These are phyloP conservation scores for Yamadazyma songkhlaensis DNA, from an alignment of 1,139 yeast genomes.

Conservation along the genomic window DNA sequence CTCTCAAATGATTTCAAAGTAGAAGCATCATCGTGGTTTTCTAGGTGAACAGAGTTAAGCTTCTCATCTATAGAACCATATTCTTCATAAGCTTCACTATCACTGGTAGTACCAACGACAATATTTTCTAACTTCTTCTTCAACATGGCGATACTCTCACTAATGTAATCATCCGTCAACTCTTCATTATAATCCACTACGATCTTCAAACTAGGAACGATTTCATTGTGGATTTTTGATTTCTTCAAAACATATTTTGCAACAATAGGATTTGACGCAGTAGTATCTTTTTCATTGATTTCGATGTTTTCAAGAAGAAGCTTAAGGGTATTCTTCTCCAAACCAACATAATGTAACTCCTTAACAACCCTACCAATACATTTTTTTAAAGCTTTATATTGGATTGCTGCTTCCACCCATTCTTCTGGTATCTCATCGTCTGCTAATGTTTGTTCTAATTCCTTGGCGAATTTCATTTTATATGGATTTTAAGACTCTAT, in stretches of 20 bases:
- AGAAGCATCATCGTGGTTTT: background rate
- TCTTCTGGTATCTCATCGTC: constrained; percentile 64
- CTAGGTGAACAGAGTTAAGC: background rate
- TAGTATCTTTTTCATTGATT: constrained; percentile 33
- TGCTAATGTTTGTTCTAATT: constrained; percentile 58
- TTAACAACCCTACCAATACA: constrained; percentile 59
- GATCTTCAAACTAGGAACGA: constrained; percentile 39
- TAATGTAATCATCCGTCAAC: constrained; percentile 36
- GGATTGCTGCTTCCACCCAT: constrained; percentile 70
- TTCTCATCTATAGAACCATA: background rate
- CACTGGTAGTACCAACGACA: constrained; percentile 18
- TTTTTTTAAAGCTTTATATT: constrained; percentile 68
- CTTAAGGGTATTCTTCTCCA: constrained; percentile 48
- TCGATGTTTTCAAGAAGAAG: constrained; percentile 38
- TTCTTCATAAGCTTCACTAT: constrained; percentile 7
- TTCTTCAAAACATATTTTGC: constrained; percentile 44
- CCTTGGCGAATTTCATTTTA: constrained; percentile 71
- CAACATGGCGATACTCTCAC: constrained; percentile 30
- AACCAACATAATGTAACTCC: constrained; percentile 54
- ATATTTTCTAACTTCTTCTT: constrained; percentile 31
- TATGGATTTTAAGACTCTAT: background rate
- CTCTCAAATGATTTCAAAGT: background rate
- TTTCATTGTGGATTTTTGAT: constrained; percentile 18
- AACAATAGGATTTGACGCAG: constrained; percentile 34
- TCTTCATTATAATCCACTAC: constrained; percentile 32